Percentiles rank a stretch among this genome's conserved stretches.
phyloP scores from a whole-genome alignment of 345 rosid species.

The Durio zibethinus region DNA sequence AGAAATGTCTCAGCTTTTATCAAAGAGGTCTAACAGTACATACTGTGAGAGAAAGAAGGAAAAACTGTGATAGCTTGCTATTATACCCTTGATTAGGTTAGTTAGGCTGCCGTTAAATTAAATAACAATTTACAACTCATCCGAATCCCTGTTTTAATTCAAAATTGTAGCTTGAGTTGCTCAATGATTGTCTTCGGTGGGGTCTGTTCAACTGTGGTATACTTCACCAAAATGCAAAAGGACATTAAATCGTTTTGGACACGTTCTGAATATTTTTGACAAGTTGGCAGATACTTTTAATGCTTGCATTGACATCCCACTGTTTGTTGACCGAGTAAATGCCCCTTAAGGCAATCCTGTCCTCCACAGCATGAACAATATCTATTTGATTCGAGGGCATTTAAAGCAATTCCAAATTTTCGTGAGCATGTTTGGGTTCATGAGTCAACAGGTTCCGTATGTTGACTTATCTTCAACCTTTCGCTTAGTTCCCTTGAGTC shows the following conservation, averaged over 20 bases:
- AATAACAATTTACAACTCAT: too few species aligned
- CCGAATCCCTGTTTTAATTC: not conserved
- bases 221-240: not conserved
- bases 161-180: not conserved
- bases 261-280: not conserved
- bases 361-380: too few species aligned
- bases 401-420: not conserved
- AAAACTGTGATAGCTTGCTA: too few species aligned
- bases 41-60: too few species aligned
- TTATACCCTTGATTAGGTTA: too few species aligned
- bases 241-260: not conserved
- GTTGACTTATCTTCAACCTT: not conserved
- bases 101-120: too few species aligned
- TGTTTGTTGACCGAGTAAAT: not conserved
- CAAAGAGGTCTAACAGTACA: too few species aligned
- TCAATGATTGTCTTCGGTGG: not conserved
- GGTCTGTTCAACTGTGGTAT: too few species aligned
- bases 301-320: not conserved
- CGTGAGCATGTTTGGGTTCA: constrained; percentile 1
- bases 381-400: too few species aligned
- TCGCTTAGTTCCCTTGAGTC: not conserved
- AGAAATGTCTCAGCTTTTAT: too few species aligned
- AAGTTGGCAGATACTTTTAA: not conserved
- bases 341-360: not conserved
- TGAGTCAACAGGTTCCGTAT: not conserved